Evolutionary conservation across 1,139 yeast species (phyloP).

Genomic region (Starmera stellimalicola): DNA sequence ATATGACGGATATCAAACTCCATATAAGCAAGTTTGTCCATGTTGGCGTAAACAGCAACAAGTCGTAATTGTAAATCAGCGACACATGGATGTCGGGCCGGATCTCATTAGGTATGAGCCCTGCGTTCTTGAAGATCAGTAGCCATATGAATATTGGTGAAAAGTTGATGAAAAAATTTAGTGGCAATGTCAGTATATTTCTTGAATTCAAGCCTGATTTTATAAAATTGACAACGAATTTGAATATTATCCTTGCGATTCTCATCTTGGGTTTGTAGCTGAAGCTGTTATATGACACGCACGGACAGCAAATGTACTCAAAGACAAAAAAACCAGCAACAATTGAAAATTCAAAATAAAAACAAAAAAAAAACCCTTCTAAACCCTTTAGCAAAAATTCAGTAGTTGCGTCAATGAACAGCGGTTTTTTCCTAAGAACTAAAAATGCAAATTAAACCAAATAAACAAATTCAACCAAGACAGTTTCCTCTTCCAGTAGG

Average conservation of each 20-base stretch:
- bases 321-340: background rate
- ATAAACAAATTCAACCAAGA: too few species aligned
- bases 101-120: slow-evolving; percentile 42
- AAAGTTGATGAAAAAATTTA: slow-evolving; percentile 41
- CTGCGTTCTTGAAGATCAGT: slow-evolving; percentile 50
- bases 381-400: too few species aligned
- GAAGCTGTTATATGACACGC: background rate
- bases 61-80: slow-evolving; percentile 33
- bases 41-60: slow-evolving; percentile 24
- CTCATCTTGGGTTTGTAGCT: background rate
- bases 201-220: slow-evolving; percentile 25
- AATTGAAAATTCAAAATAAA: too few species aligned
- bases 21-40: slow-evolving; percentile 13
- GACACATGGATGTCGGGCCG: slow-evolving; percentile 49
- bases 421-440: too few species aligned
- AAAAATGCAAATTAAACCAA: too few species aligned
- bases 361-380: too few species aligned
- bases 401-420: too few species aligned
- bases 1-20: slow-evolving; percentile 5
- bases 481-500: too few species aligned
- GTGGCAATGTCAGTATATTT: slow-evolving; percentile 26
- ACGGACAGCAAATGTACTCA: background rate
- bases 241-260: background rate
- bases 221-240: slow-evolving; percentile 4
- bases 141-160: slow-evolving; percentile 51